A percentile compares a stretch with the other conserved stretches of the same genome.
These are phyloP conservation scores for Phialophora verrucosa DNA, from an alignment of 2,329 filamentous ascomycete genomes.

Conservation along the genomic window DNA sequence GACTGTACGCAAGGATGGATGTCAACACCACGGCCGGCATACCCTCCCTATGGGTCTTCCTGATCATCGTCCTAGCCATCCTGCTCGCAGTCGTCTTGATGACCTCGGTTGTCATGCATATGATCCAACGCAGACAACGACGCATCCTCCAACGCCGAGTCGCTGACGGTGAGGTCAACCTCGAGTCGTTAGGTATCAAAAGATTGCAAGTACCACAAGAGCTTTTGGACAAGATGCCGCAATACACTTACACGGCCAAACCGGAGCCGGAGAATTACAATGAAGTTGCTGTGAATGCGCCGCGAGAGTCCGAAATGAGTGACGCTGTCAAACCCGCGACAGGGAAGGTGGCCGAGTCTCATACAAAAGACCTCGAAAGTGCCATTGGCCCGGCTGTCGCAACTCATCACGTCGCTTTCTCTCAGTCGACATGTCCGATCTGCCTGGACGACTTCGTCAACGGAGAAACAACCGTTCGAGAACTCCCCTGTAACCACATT, in stretches of 20 bases:
- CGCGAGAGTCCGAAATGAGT: slow-evolving; percentile 5
- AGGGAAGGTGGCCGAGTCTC: not conserved
- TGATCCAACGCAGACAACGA: slow-evolving; percentile 74
- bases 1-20: slow-evolving; percentile 51
- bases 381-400: slow-evolving; percentile 10
- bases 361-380: slow-evolving; percentile 5
- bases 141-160: slow-evolving; percentile 72
- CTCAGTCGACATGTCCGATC: slow-evolving; percentile 86
- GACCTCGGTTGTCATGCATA: slow-evolving; percentile 76
- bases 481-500: slow-evolving; percentile 88
- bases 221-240: slow-evolving; percentile 74
- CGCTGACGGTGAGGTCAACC: slow-evolving; percentile 77
- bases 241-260: slow-evolving; percentile 70
- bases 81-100: slow-evolving; percentile 69
- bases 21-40: slow-evolving; percentile 60
- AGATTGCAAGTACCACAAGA: slow-evolving; percentile 75
- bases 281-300: slow-evolving; percentile 7
- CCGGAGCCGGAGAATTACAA: slow-evolving; percentile 18
- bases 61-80: slow-evolving; percentile 71
- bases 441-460: slow-evolving; percentile 82
- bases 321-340: not conserved
- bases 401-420: slow-evolving; percentile 53
- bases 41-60: slow-evolving; percentile 81
- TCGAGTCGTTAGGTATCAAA: slow-evolving; percentile 85
- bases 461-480: slow-evolving; percentile 73